Percentiles rank a stretch among this genome's conserved stretches.
Conservation (phyloP, 192 early-diverging fungal species). For the Haplosporangium gracile region DNA sequence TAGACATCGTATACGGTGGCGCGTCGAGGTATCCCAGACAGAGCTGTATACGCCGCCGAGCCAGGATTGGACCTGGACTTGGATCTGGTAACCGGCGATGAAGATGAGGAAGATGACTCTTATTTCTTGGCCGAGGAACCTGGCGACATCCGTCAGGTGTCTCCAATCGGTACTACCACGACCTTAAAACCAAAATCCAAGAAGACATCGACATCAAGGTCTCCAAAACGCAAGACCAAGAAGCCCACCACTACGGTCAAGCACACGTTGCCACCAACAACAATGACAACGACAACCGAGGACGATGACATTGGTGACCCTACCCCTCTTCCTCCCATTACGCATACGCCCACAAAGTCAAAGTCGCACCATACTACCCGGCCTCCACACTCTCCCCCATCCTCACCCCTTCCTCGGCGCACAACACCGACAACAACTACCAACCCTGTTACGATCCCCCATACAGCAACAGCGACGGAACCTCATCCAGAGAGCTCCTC, state of each 20-base stretch:
- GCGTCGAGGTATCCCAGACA: background rate
- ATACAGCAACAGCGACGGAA: background rate
- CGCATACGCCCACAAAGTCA: background rate
- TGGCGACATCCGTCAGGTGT: background rate
- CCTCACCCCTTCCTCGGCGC: background rate
- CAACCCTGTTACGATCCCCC: background rate
- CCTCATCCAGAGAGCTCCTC: background rate
- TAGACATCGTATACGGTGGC: background rate
- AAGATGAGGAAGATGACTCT: background rate
- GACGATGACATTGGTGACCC: background rate
- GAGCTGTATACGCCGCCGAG: background rate
- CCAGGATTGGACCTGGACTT: constrained; percentile 1
- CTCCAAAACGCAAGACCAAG: background rate
- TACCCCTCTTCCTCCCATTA: background rate
- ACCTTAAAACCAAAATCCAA: background rate
- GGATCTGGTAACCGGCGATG: background rate
- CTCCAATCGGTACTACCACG: background rate
- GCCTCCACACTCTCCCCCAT: background rate
- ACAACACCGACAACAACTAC: background rate
- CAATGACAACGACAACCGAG: constrained; percentile 6
- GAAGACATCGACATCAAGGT: background rate
- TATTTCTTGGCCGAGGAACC: background rate
- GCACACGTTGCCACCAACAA: background rate
- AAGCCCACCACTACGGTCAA: constrained; percentile 5
- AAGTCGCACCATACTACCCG: background rate